Percentiles rank a stretch among this genome's conserved stretches.
Conservation (phyloP, 2,329 filamentous ascomycete species). For the Cytospora leucostoma region DNA sequence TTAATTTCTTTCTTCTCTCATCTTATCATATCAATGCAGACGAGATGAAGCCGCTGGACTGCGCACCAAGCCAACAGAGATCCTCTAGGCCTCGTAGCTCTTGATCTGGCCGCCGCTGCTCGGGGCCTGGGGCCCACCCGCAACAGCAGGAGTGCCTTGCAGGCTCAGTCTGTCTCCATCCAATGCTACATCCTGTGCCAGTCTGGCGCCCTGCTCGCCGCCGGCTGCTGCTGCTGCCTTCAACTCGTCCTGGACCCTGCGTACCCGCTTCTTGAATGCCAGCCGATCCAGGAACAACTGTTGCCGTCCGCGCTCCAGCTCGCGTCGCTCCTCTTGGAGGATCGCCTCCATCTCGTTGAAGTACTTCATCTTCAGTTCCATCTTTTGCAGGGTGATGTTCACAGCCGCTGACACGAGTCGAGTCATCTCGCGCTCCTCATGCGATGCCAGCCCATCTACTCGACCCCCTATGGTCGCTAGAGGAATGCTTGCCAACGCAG, state of each 20-base stretch:
- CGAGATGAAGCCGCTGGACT: background rate
- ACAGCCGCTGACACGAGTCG: conserved; percentile 88
- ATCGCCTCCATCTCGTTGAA: conserved; percentile 96
- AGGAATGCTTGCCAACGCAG: conserved; percentile 71
- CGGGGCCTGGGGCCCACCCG: conserved; percentile 53
- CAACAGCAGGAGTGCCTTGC: conserved; percentile 46
- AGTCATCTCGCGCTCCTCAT: conserved; percentile 96
- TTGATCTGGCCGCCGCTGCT: conserved; percentile 59
- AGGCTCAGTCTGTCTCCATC: conserved; percentile 58
- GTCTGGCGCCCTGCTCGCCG: conserved; percentile 51
- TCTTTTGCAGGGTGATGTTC: conserved; percentile 92
- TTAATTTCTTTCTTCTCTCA: background rate
- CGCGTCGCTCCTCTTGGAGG: conserved; percentile 85
- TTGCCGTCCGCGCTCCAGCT: conserved; percentile 88
- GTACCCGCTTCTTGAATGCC: conserved; percentile 83
- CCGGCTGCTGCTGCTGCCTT: conserved; percentile 53
- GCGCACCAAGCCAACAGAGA: background rate
- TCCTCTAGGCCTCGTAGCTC: conserved; percentile 54
- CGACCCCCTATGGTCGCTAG: conserved; percentile 85
- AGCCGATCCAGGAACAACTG: conserved; percentile 92
- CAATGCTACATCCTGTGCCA: conserved; percentile 49
- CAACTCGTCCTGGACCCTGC: conserved; percentile 78
- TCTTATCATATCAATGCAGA: background rate
- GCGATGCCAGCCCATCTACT: conserved; percentile 83
- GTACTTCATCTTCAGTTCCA: conserved; percentile 92